Evolutionary conservation across 2,329 filamentous ascomycete genomes (phyloP).

Genomic region (Ascochyta lentis): DNA sequence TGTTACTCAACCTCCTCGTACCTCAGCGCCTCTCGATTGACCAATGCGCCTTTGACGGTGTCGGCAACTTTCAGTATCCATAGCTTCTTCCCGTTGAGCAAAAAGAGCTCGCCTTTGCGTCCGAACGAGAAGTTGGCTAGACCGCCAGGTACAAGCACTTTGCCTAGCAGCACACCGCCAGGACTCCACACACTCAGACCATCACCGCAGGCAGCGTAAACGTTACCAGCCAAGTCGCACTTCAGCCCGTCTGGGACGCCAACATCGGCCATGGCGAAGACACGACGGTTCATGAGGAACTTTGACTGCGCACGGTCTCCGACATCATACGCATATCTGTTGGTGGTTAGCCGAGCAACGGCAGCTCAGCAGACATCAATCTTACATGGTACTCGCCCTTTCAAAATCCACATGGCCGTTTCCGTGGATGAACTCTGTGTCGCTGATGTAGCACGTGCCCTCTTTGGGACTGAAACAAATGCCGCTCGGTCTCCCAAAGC

Average conservation of each 20-base stretch:
- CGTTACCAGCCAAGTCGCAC: conserved; percentile 53
- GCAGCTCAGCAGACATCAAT: neutral
- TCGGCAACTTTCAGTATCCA: conserved; percentile 21
- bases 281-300: conserved; percentile 29
- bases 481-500: conserved; percentile 51
- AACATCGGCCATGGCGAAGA: conserved; percentile 34
- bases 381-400: conserved; percentile 27
- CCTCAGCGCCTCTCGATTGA: conserved; percentile 9
- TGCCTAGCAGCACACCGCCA: conserved; percentile 53
- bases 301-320: conserved; percentile 13
- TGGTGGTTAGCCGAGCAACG: neutral
- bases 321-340: conserved; percentile 33
- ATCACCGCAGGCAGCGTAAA: conserved; percentile 59
- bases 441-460: conserved; percentile 52
- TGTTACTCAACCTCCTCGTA: conserved; percentile 13
- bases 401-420: conserved; percentile 21
- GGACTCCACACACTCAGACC: conserved; percentile 58
- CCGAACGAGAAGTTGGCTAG: conserved; percentile 59
- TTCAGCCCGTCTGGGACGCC: conserved; percentile 34
- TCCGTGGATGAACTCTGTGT: conserved; percentile 42
- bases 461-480: conserved; percentile 53
- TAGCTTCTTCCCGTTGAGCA: conserved; percentile 52
- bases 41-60: conserved; percentile 18
- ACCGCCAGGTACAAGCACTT: conserved; percentile 40
- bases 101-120: conserved; percentile 53